Evolutionary conservation across 1,284 basidiomycete genomes (phyloP), one percentile per base, ranked within the genome.

Genomic region (Pseudozyma thailandica): DNA sequence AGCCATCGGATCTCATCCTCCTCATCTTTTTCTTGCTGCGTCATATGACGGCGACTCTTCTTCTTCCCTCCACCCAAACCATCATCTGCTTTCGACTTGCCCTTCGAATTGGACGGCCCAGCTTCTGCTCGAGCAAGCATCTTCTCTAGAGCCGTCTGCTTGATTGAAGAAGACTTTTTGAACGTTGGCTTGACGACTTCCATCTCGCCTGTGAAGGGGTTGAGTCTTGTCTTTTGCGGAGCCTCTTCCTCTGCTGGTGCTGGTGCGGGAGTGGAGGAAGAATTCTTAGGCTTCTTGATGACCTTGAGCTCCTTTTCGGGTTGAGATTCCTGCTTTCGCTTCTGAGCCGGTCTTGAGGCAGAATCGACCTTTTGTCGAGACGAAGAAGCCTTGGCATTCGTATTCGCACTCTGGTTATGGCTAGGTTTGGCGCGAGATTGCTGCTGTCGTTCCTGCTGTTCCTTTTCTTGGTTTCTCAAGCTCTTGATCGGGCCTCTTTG

Each of bases 1-100:
- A 82, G 65, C 81, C 81, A 82, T 2, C 68, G 58, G 30, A 82
- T 82, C 58, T 82, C 81, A 42, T 82, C 79, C 37, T 82, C 80
- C 28, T 82, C 81, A 13, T 81, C 72, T 30, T 72, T 68, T 46
- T 82, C 81, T 23, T 63, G 66, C 42, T 74, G 72, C 0, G 47
- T 72, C 73, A 75, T 66, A 25, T 62, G 53, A 16, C 46, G 51
- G 23, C 63, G 37, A 47, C 69, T 62, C 52, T 70, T 74, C 44
- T 54, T 72, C 20, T 45, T 50, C 18, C 23, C 49, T 20, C 27
- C 58, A 2, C 46, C 23, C 4, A 49, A 42, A 13, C 38, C 42
- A 23, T 60, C 63, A 18, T n/a, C 43, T 0, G 57, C 44, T 20
- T 27, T 53, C 4, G 51, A 47, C 38, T 52, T 58, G 45, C 44